Evolutionary conservation across 306 rosid species (phyloP).

Genomic region (Phaseolus lunatus): DNA sequence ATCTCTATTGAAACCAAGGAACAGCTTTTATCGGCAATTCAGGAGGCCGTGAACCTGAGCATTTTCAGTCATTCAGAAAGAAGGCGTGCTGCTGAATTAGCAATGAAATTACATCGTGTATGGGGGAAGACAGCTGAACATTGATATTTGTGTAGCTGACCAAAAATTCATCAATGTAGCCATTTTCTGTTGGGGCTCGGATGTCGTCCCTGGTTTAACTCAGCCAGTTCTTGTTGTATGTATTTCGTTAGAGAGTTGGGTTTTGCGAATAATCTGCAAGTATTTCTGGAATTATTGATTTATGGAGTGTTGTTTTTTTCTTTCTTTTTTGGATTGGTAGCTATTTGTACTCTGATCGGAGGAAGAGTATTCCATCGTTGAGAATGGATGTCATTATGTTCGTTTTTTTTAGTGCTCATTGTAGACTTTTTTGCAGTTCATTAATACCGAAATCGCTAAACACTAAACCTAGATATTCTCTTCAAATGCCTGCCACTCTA

Average conservation of each 20-base stretch:
- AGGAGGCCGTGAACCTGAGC: slow-evolving; percentile 67
- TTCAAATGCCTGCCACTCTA: neutral
- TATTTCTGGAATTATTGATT: neutral
- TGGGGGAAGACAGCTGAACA: slow-evolving; percentile 61
- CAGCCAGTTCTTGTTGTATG: slow-evolving; percentile 29
- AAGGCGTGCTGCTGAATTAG: slow-evolving; percentile 63
- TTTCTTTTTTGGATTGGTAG: neutral
- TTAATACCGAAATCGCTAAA: neutral
- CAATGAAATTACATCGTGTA: slow-evolving; percentile 64
- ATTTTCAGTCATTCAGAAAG: slow-evolving; percentile 68
- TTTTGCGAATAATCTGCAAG: slow-evolving; percentile 16
- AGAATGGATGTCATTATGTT: slow-evolving; percentile 6
- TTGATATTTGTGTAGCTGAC: slow-evolving; percentile 27
- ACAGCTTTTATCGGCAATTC: slow-evolving; percentile 63
- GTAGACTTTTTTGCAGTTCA: neutral
- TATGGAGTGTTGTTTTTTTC: neutral
- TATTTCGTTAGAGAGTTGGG: slow-evolving; percentile 3
- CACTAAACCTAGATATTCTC: neutral
- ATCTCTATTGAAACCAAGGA: slow-evolving; percentile 66
- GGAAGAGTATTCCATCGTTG: neutral
- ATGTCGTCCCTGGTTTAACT: slow-evolving; percentile 13
- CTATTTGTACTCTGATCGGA: neutral
- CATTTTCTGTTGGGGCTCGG: neutral
- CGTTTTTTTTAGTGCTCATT: neutral
- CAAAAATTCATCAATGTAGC: neutral